A percentile compares a stretch with the other conserved stretches of the same genome.
phyloP scores from a whole-genome alignment of 179 eudicot genomes.

The Pouteria campechiana region DNA sequence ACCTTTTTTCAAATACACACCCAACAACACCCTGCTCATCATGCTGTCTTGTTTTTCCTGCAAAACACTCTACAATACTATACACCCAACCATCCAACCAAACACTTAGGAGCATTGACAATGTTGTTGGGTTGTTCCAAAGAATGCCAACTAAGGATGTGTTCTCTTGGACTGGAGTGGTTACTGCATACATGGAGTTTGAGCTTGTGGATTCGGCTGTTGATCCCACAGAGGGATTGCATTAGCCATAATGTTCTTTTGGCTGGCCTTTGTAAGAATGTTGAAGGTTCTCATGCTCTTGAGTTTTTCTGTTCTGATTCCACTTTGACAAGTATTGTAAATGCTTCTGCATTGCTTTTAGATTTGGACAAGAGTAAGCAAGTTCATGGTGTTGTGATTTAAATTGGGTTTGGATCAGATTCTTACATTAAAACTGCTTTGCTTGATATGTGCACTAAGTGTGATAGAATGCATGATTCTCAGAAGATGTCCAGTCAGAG shows the following conservation, averaged over 20 bases:
- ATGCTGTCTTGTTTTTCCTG: too few relatives aligned
- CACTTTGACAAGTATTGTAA: constrained; percentile 51
- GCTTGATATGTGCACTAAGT: constrained; percentile 77
- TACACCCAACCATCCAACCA: too few relatives aligned
- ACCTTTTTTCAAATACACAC: too few relatives aligned
- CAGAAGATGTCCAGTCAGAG: constrained; percentile 36
- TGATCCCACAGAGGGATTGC: constrained; percentile 60
- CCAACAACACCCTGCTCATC: too few relatives aligned
- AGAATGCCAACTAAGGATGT: constrained; percentile 56
- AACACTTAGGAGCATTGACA: constrained; percentile 42
- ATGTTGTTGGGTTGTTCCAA: constrained; percentile 44
- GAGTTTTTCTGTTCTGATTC: constrained; percentile 47
- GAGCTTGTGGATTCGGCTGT: constrained; percentile 57
- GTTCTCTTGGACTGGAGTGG: constrained; percentile 69
- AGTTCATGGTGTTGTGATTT: constrained; percentile 59
- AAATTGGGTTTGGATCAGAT: constrained; percentile 46
- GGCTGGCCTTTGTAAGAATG: constrained; percentile 64
- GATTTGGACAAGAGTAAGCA: constrained; percentile 48
- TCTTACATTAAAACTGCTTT: constrained; percentile 50
- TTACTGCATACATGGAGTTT: constrained; percentile 63
- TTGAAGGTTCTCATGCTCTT: constrained; percentile 40
- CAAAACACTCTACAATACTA: too few relatives aligned
- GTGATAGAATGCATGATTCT: constrained; percentile 69
- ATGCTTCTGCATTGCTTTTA: constrained; percentile 52
- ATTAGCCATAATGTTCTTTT: constrained; percentile 62